Conservation (phyloP, 306 rosid genomes). For the Casuarina glauca region DNA sequence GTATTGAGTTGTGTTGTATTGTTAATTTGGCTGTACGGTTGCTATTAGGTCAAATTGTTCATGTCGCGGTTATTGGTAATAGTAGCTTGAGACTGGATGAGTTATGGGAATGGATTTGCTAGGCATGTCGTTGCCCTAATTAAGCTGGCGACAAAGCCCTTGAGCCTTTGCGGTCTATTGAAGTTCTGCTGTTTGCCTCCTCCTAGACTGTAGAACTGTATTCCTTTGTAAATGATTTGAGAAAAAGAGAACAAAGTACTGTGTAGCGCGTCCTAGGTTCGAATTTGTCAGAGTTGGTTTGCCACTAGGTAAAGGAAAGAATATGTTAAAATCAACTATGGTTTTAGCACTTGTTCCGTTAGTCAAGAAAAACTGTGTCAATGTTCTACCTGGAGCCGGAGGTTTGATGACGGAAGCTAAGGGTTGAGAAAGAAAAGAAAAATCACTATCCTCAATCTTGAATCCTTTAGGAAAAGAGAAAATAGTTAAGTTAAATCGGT, state of each 20-base stretch:
- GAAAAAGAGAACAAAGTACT: background rate
- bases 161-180: background rate
- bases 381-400: background rate
- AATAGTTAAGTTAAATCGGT: too few species aligned
- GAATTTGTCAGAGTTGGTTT: background rate
- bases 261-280: background rate
- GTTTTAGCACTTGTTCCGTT: background rate
- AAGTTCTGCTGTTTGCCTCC: background rate
- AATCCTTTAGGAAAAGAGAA: too few species aligned
- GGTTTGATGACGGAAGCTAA: too few species aligned
- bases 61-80: too few species aligned
- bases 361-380: background rate
- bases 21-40: background rate
- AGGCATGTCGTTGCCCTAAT: background rate
- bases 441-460: too few species aligned
- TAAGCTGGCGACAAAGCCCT: background rate
- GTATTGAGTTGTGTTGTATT: background rate
- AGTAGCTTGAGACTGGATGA: background rate
- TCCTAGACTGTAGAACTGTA: background rate
- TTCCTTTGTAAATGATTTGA: background rate
- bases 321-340: background rate
- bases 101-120: background rate
- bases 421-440: too few species aligned
- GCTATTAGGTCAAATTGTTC: background rate
- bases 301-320: background rate